phyloP scores from a whole-genome alignment of 116 monocot species.

The Cymodocea nodosa region DNA sequence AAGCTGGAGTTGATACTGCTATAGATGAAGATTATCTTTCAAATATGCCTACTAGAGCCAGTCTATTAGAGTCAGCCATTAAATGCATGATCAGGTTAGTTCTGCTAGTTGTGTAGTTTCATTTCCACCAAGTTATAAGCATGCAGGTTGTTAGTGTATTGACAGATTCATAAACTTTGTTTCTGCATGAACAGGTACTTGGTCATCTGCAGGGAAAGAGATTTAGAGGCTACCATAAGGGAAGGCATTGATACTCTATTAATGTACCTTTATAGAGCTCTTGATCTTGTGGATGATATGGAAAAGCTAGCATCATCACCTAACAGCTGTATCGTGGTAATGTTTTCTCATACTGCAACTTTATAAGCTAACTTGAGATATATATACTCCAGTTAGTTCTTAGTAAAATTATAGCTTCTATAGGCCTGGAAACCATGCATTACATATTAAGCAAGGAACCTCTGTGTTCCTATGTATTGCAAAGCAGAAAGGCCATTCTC shows the following conservation, averaged over 20 bases:
- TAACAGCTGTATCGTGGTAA: conserved; percentile 94
- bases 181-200: conserved; percentile 51
- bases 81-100: conserved; percentile 59
- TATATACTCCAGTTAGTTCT: conserved; percentile 1
- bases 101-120: neutral
- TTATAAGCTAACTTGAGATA: conserved; percentile 13
- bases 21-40: conserved; percentile 73
- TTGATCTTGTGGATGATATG: conserved; percentile 86
- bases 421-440: conserved; percentile 22
- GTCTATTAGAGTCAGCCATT: conserved; percentile 69
- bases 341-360: neutral
- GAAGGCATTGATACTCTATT: conserved; percentile 97
- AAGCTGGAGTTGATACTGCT: conserved; percentile 80
- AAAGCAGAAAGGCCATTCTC: conserved; percentile 36
- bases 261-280: conserved; percentile 95
- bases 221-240: conserved; percentile 39
- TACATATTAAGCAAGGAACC: conserved; percentile 23
- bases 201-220: conserved; percentile 42
- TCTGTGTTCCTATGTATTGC: conserved; percentile 29
- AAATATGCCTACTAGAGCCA: conserved; percentile 77
- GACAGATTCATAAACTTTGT: neutral
- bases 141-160: neutral
- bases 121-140: neutral
- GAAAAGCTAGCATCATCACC: conserved; percentile 81
- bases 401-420: conserved; percentile 1